phyloP scores from a whole-genome alignment of 495 filamentous ascomycete genomes.

The Xylaria palmicola region DNA sequence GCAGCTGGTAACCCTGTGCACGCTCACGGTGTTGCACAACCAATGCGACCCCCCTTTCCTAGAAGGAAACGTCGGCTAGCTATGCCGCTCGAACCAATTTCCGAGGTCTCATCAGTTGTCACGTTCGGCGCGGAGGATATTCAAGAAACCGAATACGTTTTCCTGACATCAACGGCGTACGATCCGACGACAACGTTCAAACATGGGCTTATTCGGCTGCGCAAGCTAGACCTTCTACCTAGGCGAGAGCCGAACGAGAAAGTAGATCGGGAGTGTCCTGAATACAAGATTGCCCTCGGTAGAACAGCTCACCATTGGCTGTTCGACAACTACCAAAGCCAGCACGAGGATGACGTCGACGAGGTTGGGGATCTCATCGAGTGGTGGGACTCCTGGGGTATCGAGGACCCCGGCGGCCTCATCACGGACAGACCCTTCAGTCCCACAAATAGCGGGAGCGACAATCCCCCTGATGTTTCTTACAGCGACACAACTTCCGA shows the following conservation, averaged over 20 bases:
- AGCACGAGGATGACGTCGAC: not conserved
- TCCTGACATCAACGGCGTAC: not conserved
- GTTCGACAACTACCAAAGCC: not conserved
- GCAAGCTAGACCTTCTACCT: not conserved
- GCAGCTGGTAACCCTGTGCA: not conserved
- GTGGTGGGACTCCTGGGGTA: constrained; percentile 6
- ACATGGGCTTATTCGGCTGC: not conserved
- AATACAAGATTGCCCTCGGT: not conserved
- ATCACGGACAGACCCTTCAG: not conserved
- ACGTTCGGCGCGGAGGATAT: not conserved
- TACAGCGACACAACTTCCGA: not conserved
- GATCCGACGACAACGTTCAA: not conserved
- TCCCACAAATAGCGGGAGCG: not conserved
- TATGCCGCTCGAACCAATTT: not conserved
- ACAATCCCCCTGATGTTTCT: not conserved
- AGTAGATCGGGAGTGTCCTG: too few species aligned
- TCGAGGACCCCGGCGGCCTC: not conserved
- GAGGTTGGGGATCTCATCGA: not conserved
- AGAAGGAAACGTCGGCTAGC: not conserved
- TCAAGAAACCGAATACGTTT: not conserved
- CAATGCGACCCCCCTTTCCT: not conserved
- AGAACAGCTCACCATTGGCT: not conserved
- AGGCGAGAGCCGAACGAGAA: not conserved
- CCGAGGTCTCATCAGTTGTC: not conserved
- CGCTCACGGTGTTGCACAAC: not conserved